phyloP scores from a whole-genome alignment of 2,329 filamentous ascomycete genomes.

The Aspergillus pseudoterreus region DNA sequence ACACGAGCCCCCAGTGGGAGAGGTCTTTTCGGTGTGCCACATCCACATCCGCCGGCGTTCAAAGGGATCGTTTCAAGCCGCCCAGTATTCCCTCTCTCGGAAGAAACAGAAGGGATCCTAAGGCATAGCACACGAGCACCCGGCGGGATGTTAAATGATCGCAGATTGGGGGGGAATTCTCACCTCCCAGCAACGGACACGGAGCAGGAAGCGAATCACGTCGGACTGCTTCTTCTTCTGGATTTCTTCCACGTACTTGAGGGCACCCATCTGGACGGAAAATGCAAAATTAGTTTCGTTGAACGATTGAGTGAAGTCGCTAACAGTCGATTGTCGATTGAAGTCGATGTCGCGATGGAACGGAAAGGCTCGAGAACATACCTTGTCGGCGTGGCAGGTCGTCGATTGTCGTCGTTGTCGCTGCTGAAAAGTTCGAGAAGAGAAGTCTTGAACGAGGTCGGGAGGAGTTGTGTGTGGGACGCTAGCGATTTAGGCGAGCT shows the following conservation, averaged over 20 bases:
- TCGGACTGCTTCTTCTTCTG: conserved; percentile 99
- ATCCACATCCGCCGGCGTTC: conserved; percentile 36
- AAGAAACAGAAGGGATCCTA: conserved; percentile 24
- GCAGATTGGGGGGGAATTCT: conserved; percentile 37
- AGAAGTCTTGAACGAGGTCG: conserved; percentile 24
- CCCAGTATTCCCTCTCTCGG: conserved; percentile 26
- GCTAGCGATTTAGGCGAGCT: conserved; percentile 40
- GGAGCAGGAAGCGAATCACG: conserved; percentile 99
- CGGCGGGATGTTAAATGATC: conserved; percentile 36
- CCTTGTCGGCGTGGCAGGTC: conserved; percentile 44
- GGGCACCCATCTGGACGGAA: conserved; percentile 80
- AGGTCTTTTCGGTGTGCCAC: conserved; percentile 41
- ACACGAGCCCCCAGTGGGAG: conserved; percentile 29
- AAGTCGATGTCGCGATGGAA: not conserved
- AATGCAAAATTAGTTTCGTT: conserved; percentile 12
- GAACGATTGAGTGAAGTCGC: not conserved
- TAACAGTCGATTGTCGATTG: not conserved
- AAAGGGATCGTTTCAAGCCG: conserved; percentile 22
- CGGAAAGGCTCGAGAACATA: conserved; percentile 21
- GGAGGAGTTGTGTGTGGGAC: conserved; percentile 38
- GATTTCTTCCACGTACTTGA: conserved; percentile 99
- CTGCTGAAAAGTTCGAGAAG: conserved; percentile 34
- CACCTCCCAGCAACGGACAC: conserved; percentile 99
- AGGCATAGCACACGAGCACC: conserved; percentile 34
- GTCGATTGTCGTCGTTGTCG: conserved; percentile 43